Evolutionary conservation across 768 basidiomycete species (phyloP).

Genomic region (Phanerochaete sordida): DNA sequence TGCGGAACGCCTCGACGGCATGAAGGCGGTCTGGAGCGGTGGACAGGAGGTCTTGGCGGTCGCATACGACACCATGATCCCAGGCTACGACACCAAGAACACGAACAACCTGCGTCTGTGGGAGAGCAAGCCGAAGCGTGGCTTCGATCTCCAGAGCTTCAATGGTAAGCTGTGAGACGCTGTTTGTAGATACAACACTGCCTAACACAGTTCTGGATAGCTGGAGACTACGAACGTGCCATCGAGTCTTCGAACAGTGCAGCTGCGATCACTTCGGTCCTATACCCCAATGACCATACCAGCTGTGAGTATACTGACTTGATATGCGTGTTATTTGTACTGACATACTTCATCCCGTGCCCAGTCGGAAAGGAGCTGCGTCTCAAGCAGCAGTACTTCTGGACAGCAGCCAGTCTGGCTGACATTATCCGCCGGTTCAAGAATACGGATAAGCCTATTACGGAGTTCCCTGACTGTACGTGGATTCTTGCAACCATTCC

Average conservation of each 20-base stretch:
- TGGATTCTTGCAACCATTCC: not conserved
- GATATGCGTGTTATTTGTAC: not conserved
- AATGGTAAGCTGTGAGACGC: constrained; percentile 54
- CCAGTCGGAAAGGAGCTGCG: constrained; percentile 83
- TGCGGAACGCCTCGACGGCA: constrained; percentile 63
- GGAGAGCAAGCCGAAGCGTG: constrained; percentile 85
- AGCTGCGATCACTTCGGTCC: constrained; percentile 88
- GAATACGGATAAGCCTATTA: constrained; percentile 77
- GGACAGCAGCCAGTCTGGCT: constrained; percentile 83
- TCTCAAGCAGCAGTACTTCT: constrained; percentile 96
- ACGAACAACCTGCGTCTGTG: constrained; percentile 87
- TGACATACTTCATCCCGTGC: not conserved
- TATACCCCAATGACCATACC: constrained; percentile 95
- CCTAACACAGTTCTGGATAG: constrained; percentile 32
- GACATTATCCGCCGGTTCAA: constrained; percentile 94
- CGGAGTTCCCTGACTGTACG: constrained; percentile 80
- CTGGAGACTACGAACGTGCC: constrained; percentile 90
- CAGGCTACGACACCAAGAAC: constrained; percentile 78
- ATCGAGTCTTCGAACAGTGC: constrained; percentile 89
- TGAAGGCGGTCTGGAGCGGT: constrained; percentile 73
- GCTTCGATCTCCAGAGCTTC: constrained; percentile 93
- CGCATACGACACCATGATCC: constrained; percentile 94
- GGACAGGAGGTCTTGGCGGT: constrained; percentile 93
- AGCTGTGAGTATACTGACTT: constrained; percentile 25
- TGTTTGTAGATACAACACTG: not conserved